Conservation (phyloP, 768 basidiomycete species). For the Mycena leptocephala region DNA sequence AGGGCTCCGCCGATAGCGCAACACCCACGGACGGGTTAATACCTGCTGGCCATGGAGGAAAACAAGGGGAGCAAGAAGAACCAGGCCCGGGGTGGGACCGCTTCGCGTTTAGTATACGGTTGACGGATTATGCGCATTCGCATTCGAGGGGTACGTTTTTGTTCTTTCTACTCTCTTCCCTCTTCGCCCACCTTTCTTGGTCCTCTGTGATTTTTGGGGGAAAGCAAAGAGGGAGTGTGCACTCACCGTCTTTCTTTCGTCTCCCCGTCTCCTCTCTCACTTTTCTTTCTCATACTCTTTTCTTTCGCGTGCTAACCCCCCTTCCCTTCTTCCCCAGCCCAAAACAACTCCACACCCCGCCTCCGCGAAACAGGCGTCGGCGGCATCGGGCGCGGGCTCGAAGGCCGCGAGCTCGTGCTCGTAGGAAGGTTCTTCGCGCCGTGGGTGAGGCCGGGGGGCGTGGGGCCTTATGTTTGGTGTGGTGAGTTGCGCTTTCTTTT, state of each 20-base stretch:
- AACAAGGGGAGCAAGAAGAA: constrained; percentile 19
- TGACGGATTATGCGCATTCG: constrained; percentile 79
- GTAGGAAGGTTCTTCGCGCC: constrained; percentile 66
- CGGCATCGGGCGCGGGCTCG: constrained; percentile 48
- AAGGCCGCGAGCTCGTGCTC: constrained; percentile 71
- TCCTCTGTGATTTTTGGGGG: no score
- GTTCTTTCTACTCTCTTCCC: not conserved
- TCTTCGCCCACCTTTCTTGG: no score
- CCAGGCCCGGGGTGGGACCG: constrained; percentile 65
- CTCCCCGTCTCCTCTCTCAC: no score
- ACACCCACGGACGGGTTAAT: no score
- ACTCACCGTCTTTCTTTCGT: no score
- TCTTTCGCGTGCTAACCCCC: not conserved
- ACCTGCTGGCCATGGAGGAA: no score
- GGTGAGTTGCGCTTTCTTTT: constrained; percentile 37
- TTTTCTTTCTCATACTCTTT: not conserved
- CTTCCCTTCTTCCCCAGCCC: no score
- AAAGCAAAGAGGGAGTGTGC: no score
- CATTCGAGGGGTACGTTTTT: not conserved
- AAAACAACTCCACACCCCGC: no score
- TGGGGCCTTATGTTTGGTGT: constrained; percentile 35
- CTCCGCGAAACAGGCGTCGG: not conserved
- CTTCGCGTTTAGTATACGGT: constrained; percentile 73
- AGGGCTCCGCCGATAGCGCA: no score
- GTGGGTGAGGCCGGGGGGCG: constrained; percentile 26